Percentiles rank a stretch among this genome's conserved stretches.
Conservation (phyloP, 257 asterid species). For the Verbena officinalis region DNA sequence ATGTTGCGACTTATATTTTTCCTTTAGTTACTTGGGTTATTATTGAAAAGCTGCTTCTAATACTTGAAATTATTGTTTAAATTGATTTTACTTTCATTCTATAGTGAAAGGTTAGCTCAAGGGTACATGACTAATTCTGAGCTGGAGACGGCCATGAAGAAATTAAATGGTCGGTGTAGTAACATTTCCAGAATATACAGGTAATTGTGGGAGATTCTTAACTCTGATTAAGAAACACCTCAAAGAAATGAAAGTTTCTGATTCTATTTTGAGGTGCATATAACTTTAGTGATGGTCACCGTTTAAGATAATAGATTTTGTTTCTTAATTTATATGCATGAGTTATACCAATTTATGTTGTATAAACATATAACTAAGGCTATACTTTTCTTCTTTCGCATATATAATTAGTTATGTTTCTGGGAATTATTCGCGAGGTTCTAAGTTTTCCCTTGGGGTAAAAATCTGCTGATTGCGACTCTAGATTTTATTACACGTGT, state of each 20-base stretch:
- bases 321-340: neutral
- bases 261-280: neutral
- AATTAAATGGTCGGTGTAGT: conserved; percentile 60
- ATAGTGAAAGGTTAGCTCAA: conserved; percentile 74
- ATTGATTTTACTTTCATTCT: neutral
- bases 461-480: conserved; percentile 2
- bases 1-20: conserved; percentile 18
- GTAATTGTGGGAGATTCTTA: conserved; percentile 37
- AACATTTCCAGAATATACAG: conserved; percentile 88
- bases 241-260: neutral
- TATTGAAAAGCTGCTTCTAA: neutral
- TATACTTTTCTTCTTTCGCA: conserved; percentile 4
- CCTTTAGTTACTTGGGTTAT: neutral
- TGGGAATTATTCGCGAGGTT: neutral
- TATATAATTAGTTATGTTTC: neutral
- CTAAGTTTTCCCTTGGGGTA: neutral
- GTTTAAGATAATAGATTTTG: conserved; percentile 3
- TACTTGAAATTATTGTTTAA: neutral
- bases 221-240: neutral
- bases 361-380: neutral
- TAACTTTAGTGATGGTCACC: neutral
- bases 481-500: neutral
- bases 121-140: conserved; percentile 92
- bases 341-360: neutral
- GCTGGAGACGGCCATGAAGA: conserved; percentile 79